Conservation (phyloP, 345 rosid genomes). For the Eucalyptus marginata region DNA sequence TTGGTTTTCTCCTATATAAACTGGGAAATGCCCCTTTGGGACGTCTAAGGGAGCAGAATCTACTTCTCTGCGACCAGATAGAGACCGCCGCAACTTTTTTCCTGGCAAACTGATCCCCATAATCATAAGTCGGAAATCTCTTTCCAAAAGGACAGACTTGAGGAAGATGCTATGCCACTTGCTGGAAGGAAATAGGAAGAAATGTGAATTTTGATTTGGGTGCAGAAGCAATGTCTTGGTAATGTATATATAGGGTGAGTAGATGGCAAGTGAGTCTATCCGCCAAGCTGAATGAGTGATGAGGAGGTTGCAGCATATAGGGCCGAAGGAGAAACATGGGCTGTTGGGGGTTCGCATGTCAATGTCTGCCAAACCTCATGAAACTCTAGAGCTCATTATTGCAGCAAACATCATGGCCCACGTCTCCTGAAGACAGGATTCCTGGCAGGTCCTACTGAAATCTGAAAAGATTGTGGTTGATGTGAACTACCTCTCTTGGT, state of each 20-base stretch:
- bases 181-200: neutral
- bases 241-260: neutral
- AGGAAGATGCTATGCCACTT: no score
- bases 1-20: constrained; percentile 22
- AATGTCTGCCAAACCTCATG: neutral
- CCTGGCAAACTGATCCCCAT: neutral
- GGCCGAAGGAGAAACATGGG: neutral
- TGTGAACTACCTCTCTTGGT: neutral
- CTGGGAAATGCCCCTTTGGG: constrained; percentile 14
- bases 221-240: neutral
- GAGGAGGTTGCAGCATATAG: neutral
- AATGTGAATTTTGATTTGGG: neutral
- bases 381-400: neutral
- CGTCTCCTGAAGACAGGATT: neutral
- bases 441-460: neutral
- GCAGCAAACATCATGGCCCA: neutral
- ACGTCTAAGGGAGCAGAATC: neutral
- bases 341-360: neutral
- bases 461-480: neutral
- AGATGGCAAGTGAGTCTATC: neutral
- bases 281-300: neutral
- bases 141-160: neutral
- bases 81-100: neutral
- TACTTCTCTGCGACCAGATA: neutral
- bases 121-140: fast-evolving